phyloP scores from a whole-genome alignment of 306 rosid genomes.

The Carpinus viminea region DNA sequence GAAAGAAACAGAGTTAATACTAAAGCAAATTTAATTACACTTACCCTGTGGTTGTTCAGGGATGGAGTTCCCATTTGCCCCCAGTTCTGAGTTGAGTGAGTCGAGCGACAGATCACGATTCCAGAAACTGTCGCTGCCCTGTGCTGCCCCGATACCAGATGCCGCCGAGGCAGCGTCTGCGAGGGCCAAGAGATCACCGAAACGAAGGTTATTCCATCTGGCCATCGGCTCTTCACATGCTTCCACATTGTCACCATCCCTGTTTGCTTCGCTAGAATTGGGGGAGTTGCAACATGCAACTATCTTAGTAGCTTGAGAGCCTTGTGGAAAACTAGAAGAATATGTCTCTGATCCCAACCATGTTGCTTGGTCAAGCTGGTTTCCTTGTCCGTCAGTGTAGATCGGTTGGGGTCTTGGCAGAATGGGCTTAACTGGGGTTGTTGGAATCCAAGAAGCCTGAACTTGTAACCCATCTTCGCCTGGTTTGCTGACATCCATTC shows the following conservation, averaged over 20 bases:
- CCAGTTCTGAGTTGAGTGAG: not conserved
- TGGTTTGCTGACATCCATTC: constrained; percentile 26
- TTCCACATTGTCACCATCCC: not conserved
- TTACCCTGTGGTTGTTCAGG: constrained; percentile 5
- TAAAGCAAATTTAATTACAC: not conserved
- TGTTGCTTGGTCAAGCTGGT: not conserved
- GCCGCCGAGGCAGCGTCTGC: constrained; percentile 1
- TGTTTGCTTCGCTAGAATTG: not conserved
- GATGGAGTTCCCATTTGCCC: not conserved
- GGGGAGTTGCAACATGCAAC: constrained; percentile 9
- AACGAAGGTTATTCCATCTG: not conserved
- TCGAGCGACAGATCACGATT: no score
- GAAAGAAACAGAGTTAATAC: not conserved
- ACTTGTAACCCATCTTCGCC: not conserved
- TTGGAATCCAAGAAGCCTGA: constrained; percentile 26
- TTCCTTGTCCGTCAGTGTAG: not conserved
- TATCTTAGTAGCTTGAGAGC: not conserved
- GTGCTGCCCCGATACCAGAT: not conserved
- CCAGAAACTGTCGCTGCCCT: not conserved
- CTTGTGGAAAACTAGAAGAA: not conserved
- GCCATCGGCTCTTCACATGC: not conserved
- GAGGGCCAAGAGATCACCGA: constrained; percentile 1
- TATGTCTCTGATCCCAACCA: constrained; percentile 12
- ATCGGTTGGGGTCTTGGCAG: not conserved
- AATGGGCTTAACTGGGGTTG: constrained; percentile 23